These are phyloP conservation scores for Tephrocybe sp. DNA, from an alignment of 768 basidiomycete species.

Conservation along the genomic window DNA sequence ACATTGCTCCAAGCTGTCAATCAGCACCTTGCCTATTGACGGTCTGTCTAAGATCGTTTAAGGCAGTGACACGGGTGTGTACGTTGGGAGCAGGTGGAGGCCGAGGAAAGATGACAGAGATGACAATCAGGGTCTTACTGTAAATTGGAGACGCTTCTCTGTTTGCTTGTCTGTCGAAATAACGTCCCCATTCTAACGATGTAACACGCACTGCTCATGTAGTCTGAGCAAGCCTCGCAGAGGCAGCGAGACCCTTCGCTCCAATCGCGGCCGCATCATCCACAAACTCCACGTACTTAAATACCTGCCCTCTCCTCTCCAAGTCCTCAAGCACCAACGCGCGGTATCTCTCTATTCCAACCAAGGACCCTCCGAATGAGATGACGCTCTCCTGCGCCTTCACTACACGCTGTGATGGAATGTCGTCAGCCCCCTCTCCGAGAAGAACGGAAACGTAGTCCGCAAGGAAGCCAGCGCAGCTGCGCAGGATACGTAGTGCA, in stretches of 20 bases:
- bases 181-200: too few relatives aligned
- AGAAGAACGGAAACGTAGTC: slow-evolving; percentile 58
- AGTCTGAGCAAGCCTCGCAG: slow-evolving; percentile 9
- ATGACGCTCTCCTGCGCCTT: slow-evolving; percentile 58
- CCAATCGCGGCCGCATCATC: slow-evolving; percentile 69
- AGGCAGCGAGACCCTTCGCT: slow-evolving; percentile 53
- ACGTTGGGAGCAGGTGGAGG: too few relatives aligned
- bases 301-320: slow-evolving; percentile 55
- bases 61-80: too few relatives aligned
- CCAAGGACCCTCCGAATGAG: slow-evolving; percentile 80
- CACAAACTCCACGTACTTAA: slow-evolving; percentile 65
- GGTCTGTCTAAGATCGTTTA: too few relatives aligned
- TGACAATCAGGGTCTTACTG: too few relatives aligned
- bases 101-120: too few relatives aligned
- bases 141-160: too few relatives aligned
- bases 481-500: slow-evolving; percentile 57
- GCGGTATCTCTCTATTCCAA: slow-evolving; percentile 61
- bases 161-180: too few relatives aligned
- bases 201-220: too few relatives aligned
- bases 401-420: slow-evolving; percentile 34
- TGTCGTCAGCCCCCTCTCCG: slow-evolving; percentile 24
- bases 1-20: too few relatives aligned
- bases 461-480: slow-evolving; percentile 54
- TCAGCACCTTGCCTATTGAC: too few relatives aligned
- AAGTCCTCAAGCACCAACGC: slow-evolving; percentile 57